These are phyloP conservation scores for Triticum monococcum DNA, from an alignment of 176 grass and related monocot genomes.

Conservation along the genomic window DNA sequence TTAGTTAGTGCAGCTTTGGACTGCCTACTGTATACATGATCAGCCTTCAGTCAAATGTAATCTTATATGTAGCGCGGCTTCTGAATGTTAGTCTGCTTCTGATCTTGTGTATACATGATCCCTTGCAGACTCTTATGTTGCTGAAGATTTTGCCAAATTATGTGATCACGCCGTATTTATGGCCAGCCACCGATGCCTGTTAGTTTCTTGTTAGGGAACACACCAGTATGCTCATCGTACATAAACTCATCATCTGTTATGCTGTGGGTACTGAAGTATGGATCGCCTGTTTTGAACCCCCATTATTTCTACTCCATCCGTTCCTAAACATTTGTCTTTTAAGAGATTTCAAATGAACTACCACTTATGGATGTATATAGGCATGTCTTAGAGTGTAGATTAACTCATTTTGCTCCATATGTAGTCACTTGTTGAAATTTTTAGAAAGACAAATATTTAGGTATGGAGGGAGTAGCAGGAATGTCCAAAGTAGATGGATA, in stretches of 20 bases:
- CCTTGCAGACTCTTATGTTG: neutral
- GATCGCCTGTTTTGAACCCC: too few species aligned
- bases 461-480: too few species aligned
- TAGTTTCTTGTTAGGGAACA: neutral
- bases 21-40: conserved; percentile 7
- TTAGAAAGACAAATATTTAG: too few species aligned
- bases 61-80: neutral
- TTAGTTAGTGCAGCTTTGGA: neutral
- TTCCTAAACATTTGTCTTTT: too few species aligned
- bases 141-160: neutral
- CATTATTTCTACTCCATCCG: neutral
- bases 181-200: neutral
- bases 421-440: too few species aligned
- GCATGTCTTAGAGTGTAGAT: too few species aligned
- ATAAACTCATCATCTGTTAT: neutral
- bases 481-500: neutral
- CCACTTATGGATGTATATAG: too few species aligned
- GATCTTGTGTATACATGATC: neutral
- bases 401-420: too few species aligned
- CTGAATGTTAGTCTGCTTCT: neutral
- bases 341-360: too few species aligned
- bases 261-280: neutral
- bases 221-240: neutral
- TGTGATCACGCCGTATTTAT: neutral
- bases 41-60: neutral